Evolutionary conservation across 345 rosid genomes (phyloP).

Genomic region (Microthlaspi erraticum): DNA sequence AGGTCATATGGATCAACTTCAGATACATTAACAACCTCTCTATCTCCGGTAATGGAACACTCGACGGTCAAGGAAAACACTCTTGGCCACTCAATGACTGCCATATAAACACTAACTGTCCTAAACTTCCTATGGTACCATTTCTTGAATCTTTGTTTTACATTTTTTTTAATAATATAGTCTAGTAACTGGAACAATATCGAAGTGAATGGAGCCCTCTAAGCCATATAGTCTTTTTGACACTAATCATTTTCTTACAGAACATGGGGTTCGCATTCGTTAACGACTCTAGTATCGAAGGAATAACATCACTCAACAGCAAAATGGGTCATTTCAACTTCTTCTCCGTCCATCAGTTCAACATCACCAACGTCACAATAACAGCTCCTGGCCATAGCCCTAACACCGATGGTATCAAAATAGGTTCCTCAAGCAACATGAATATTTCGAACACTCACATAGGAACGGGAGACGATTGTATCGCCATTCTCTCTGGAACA

Average conservation of each 20-base stretch:
- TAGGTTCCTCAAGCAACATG: background rate
- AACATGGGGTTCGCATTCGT: background rate
- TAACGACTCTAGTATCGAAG: background rate
- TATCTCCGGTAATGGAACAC: background rate
- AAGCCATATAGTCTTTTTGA: background rate
- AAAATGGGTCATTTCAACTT: background rate
- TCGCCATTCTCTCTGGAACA: background rate
- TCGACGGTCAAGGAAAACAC: conserved; percentile 8
- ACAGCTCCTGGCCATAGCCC: background rate
- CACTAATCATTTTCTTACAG: background rate
- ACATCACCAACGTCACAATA: background rate
- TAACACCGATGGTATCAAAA: background rate
- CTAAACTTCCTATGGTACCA: background rate
- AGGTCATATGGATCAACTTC: no score
- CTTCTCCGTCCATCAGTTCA: background rate
- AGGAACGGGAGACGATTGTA: background rate
- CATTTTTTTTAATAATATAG: background rate
- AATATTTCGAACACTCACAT: background rate
- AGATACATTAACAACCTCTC: background rate
- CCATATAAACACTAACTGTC: conserved; percentile 2
- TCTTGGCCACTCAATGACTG: conserved; percentile 15
- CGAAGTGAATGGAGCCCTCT: background rate
- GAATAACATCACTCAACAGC: background rate
- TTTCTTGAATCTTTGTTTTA: background rate
- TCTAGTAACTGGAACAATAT: no score